Percentiles rank a stretch among this genome's conserved stretches.
Conservation (phyloP, 2,329 filamentous ascomycete genomes). For the Passalora sequoiae region DNA sequence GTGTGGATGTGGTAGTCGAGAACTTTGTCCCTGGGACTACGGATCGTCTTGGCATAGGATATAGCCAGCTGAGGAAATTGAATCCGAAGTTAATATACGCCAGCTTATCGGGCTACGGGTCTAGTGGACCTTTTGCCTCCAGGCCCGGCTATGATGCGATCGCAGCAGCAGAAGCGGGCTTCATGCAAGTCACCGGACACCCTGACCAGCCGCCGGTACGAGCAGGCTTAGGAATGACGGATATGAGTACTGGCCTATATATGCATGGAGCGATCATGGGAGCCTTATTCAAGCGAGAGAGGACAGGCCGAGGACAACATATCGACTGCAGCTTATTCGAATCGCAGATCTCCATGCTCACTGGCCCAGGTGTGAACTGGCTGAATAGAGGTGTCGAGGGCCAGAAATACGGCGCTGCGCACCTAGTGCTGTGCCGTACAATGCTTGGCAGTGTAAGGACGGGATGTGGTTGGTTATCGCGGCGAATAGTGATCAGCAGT, state of each 20-base stretch:
- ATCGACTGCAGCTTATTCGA: conserved; percentile 43
- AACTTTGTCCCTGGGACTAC: conserved; percentile 41
- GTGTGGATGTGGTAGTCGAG: conserved; percentile 35
- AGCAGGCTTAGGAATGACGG: conserved; percentile 38
- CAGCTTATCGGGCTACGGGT: conserved; percentile 39
- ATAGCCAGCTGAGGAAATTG: conserved; percentile 30
- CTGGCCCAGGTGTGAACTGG: conserved; percentile 37
- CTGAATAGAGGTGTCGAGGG: conserved; percentile 36
- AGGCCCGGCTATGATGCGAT: conserved; percentile 43
- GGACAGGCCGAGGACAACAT: conserved; percentile 37
- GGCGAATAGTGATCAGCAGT: conserved; percentile 34
- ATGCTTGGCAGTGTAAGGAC: conserved; percentile 37
- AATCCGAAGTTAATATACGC: conserved; percentile 39
- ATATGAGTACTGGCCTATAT: conserved; percentile 41
- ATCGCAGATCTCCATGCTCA: conserved; percentile 36
- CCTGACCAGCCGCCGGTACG: conserved; percentile 35
- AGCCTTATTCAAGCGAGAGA: conserved; percentile 32
- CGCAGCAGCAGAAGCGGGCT: conserved; percentile 37
- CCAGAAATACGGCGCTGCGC: conserved; percentile 39
- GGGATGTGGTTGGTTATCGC: conserved; percentile 30
- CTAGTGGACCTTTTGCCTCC: conserved; percentile 35
- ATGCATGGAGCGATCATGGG: conserved; percentile 40
- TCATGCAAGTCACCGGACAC: conserved; percentile 41
- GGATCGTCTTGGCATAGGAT: conserved; percentile 37
- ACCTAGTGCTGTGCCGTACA: conserved; percentile 44